phyloP scores from a whole-genome alignment of 2,329 filamentous ascomycete genomes.

The Trichoderma brevicompactum region DNA sequence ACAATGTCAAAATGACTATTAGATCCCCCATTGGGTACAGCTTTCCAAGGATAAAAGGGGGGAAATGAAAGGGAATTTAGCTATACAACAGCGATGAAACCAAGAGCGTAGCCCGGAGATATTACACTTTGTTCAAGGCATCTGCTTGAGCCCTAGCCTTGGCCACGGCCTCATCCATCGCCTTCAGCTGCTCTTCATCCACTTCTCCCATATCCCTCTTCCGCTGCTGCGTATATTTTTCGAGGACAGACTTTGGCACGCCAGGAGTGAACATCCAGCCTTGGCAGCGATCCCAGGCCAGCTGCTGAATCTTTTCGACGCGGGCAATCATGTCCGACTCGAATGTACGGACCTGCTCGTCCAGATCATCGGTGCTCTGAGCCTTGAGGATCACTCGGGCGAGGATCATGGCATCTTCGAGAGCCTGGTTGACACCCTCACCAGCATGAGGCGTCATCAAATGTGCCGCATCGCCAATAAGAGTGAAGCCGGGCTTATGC shows the following conservation, averaged over 20 bases:
- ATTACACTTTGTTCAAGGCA: constrained; percentile 7
- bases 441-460: constrained; percentile 37
- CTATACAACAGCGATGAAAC: background rate
- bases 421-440: constrained; percentile 32
- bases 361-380: constrained; percentile 37
- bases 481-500: constrained; percentile 20
- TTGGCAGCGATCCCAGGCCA: constrained; percentile 52
- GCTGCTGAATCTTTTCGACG: constrained; percentile 43
- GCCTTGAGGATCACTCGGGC: constrained; percentile 48
- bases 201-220: background rate
- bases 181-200: constrained; percentile 10
- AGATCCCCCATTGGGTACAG: background rate
- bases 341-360: constrained; percentile 42
- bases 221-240: constrained; percentile 40
- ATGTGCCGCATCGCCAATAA: constrained; percentile 28
- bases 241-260: constrained; percentile 50
- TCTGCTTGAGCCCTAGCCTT: constrained; percentile 14
- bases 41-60: background rate
- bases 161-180: constrained; percentile 11
- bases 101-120: background rate
- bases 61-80: background rate
- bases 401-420: constrained; percentile 59
- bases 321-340: constrained; percentile 48
- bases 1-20: background rate
- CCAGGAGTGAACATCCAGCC: constrained; percentile 54